A percentile compares a stretch with the other conserved stretches of the same genome.
Evolutionary conservation across 2,329 filamentous ascomycete genomes (phyloP).

Genomic region (Alternaria alternata): DNA sequence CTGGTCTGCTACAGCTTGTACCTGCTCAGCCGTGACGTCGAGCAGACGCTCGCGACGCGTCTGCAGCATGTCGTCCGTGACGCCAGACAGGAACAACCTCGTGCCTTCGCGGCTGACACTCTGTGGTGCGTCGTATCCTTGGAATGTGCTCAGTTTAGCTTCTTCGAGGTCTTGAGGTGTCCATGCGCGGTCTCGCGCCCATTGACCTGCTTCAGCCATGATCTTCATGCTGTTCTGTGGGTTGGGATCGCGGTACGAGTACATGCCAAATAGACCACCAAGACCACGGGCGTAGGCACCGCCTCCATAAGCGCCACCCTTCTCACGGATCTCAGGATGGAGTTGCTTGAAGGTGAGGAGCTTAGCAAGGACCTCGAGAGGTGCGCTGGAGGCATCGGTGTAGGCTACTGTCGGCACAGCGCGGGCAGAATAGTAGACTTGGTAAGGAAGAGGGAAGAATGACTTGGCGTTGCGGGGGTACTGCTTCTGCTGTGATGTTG

Average conservation of each 20-base stretch:
- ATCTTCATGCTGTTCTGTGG: constrained; percentile 86
- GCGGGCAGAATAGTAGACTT: constrained; percentile 92
- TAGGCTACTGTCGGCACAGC: constrained; percentile 87
- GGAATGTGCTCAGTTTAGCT: constrained; percentile 94
- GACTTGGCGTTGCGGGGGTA: constrained; percentile 66
- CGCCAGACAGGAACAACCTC: constrained; percentile 81
- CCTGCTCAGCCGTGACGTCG: constrained; percentile 82
- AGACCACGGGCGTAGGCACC: constrained; percentile 83
- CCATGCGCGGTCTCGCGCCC: constrained; percentile 84
- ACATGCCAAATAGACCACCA: constrained; percentile 90
- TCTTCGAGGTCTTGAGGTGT: constrained; percentile 87
- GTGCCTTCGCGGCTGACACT: constrained; percentile 90
- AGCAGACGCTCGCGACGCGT: constrained; percentile 81
- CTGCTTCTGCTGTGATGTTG: constrained; percentile 43
- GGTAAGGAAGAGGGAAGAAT: constrained; percentile 94
- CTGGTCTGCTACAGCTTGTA: constrained; percentile 80
- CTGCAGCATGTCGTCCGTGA: constrained; percentile 91
- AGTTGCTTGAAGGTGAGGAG: constrained; percentile 95
- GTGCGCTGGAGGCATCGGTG: constrained; percentile 74
- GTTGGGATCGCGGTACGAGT: constrained; percentile 96
- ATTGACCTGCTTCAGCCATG: constrained; percentile 82
- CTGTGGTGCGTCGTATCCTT: constrained; percentile 85
- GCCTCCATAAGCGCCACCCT: constrained; percentile 94
- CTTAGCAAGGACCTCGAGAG: constrained; percentile 87
- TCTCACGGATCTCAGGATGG: constrained; percentile 96